Conservation (phyloP, 2,329 filamentous ascomycete genomes). For the Grosmannia clavigera region DNA sequence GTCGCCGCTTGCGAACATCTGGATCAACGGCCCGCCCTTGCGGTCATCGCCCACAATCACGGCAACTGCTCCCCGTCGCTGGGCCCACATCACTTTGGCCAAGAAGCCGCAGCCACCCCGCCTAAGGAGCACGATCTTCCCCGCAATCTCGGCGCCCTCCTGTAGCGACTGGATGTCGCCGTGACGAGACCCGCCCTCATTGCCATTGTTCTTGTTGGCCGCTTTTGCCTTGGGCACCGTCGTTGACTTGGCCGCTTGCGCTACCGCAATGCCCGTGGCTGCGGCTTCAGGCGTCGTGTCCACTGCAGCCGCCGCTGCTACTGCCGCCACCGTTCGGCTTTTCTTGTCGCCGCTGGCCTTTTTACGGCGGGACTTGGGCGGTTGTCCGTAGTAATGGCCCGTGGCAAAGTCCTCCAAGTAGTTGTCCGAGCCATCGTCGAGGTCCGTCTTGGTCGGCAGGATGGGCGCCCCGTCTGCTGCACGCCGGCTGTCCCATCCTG, state of each 20-base stretch:
- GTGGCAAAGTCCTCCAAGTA: conserved; percentile 51
- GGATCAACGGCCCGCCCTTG: conserved; percentile 76
- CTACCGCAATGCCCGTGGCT: neutral
- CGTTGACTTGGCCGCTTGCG: neutral
- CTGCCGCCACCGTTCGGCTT: neutral
- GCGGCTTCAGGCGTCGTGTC: neutral
- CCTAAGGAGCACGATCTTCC: conserved; percentile 84
- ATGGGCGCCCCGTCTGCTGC: conserved; percentile 16
- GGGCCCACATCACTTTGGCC: conserved; percentile 95
- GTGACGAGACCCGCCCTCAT: conserved; percentile 30
- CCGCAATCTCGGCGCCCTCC: conserved; percentile 81
- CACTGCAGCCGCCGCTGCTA: neutral
- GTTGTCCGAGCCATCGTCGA: conserved; percentile 73
- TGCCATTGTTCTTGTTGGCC: neutral
- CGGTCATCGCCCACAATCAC: conserved; percentile 91
- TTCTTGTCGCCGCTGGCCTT: conserved; percentile 1
- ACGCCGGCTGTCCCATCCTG: conserved; percentile 64
- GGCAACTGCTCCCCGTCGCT: conserved; percentile 76
- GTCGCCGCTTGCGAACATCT: conserved; percentile 97
- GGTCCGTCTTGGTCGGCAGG: conserved; percentile 27
- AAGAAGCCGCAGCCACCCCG: conserved; percentile 91
- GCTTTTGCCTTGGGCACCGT: neutral
- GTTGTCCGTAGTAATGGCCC: conserved; percentile 1
- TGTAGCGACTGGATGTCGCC: conserved; percentile 87
- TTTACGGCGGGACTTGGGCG: neutral